Evolutionary conservation across 2,329 filamentous ascomycete genomes (phyloP).

Genomic region (Colletotrichum sp.): DNA sequence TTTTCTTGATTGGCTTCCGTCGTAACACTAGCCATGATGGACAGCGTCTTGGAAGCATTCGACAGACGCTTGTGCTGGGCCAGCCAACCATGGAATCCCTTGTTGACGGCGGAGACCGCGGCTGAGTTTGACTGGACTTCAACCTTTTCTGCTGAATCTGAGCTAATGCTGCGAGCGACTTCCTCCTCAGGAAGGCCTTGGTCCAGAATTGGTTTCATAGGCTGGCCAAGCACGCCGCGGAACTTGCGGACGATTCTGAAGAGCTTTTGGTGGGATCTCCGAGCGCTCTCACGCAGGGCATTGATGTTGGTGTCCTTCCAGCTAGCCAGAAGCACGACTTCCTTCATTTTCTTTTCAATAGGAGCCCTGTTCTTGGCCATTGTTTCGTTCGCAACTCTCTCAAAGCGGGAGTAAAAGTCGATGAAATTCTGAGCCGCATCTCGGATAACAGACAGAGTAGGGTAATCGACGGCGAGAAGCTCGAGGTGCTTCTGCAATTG

Average conservation of each 20-base stretch:
- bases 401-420: constrained; percentile 74
- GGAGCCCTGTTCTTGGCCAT: constrained; percentile 71
- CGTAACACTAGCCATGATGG: constrained; percentile 74
- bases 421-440: constrained; percentile 79
- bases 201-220: constrained; percentile 69
- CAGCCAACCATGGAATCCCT: constrained; percentile 40
- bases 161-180: not conserved
- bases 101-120: constrained; percentile 35
- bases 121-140: constrained; percentile 12
- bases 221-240: constrained; percentile 76
- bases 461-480: constrained; percentile 64
- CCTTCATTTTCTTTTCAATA: constrained; percentile 91
- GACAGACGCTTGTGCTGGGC: constrained; percentile 68
- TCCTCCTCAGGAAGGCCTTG: constrained; percentile 62
- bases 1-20: not conserved
- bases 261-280: constrained; percentile 87
- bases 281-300: constrained; percentile 85
- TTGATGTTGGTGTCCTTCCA: constrained; percentile 99
- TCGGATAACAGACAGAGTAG: constrained; percentile 61
- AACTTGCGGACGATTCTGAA: constrained; percentile 94
- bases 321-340: constrained; percentile 90
- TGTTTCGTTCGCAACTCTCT: constrained; percentile 66
- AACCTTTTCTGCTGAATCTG: constrained; percentile 25
- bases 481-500: constrained; percentile 70
- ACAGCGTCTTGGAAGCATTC: constrained; percentile 71